A percentile compares a stretch with the other conserved stretches of the same genome.
These are phyloP conservation scores for Microthlaspi erraticum DNA, from an alignment of 345 rosid species.

Conservation along the genomic window DNA sequence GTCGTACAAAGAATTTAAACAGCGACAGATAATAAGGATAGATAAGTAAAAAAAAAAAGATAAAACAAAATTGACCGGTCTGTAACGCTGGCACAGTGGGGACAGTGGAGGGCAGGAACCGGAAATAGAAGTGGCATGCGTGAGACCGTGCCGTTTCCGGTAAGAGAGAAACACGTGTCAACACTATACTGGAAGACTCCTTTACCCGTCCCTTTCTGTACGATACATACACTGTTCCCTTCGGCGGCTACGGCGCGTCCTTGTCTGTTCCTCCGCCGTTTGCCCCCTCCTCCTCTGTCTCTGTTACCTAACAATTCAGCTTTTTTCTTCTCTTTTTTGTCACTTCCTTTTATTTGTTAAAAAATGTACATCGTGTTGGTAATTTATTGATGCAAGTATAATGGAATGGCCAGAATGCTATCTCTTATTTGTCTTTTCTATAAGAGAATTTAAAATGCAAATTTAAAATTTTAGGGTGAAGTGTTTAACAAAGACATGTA, in stretches of 20 bases:
- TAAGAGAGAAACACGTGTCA: conserved; percentile 21
- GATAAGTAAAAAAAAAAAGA: background rate
- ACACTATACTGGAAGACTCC: background rate
- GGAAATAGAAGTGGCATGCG: conserved; percentile 43
- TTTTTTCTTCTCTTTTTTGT: conserved; percentile 10
- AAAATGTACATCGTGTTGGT: too few species aligned
- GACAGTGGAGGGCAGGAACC: conserved; percentile 24
- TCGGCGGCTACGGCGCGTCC: conserved; percentile 66
- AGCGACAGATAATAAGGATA: conserved; percentile 23
- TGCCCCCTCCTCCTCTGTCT: conserved; percentile 37
- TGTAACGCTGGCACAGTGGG: conserved; percentile 40
- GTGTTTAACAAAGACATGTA: too few species aligned
- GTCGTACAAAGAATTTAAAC: conserved; percentile 33
- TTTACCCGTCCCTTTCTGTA: conserved; percentile 56
- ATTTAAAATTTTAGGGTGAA: background rate
- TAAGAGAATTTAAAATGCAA: background rate
- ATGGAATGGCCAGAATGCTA: background rate
- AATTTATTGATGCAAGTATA: too few species aligned
- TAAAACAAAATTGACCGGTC: conserved; percentile 4
- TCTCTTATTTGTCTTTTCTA: background rate
- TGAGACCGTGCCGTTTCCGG: conserved; percentile 36
- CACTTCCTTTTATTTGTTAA: background rate
- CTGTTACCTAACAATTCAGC: conserved; percentile 34
- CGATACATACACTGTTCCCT: conserved; percentile 47
- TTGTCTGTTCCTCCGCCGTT: conserved; percentile 53